Conservation (phyloP, 1,139 yeast genomes). For the Chernovozyma sophiae-reginae region DNA sequence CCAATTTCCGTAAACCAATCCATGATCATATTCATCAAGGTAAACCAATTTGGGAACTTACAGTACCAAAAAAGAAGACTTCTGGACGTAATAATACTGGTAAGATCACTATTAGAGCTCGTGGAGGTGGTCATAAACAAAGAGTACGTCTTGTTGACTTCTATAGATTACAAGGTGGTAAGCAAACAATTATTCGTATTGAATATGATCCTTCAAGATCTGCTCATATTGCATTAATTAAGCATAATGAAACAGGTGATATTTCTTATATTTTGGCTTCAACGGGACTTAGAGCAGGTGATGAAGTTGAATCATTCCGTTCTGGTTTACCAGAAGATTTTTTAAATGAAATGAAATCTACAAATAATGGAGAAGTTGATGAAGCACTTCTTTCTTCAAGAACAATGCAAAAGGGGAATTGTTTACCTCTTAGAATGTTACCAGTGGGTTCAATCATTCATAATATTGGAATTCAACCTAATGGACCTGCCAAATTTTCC, state of each 20-base stretch:
- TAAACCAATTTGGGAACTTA: constrained; percentile 70
- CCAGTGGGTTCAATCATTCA: constrained; percentile 92
- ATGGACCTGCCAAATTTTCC: constrained; percentile 89
- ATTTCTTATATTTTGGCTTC: constrained; percentile 83
- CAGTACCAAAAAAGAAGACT: constrained; percentile 65
- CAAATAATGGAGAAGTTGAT: constrained; percentile 74
- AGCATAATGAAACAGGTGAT: constrained; percentile 58
- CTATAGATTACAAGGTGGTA: constrained; percentile 62
- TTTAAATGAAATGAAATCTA: constrained; percentile 59
- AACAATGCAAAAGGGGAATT: constrained; percentile 90
- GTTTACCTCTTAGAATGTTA: constrained; percentile 86
- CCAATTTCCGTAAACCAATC: constrained; percentile 86
- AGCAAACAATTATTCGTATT: constrained; percentile 76
- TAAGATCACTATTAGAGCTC: constrained; percentile 83
- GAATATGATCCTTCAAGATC: constrained; percentile 97
- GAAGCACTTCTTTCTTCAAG: constrained; percentile 87
- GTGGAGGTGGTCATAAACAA: constrained; percentile 96
- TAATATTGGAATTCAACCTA: constrained; percentile 69
- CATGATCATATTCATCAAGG: constrained; percentile 88
- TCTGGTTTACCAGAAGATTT: constrained; percentile 79
- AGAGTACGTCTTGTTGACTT: constrained; percentile 82
- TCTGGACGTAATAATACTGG: constrained; percentile 94
- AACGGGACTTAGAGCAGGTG: constrained; percentile 92
- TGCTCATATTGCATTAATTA: constrained; percentile 85
- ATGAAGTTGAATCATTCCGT: constrained; percentile 83